Conservation (phyloP, 148 eudicot species). For the Rhododendron simsii region DNA sequence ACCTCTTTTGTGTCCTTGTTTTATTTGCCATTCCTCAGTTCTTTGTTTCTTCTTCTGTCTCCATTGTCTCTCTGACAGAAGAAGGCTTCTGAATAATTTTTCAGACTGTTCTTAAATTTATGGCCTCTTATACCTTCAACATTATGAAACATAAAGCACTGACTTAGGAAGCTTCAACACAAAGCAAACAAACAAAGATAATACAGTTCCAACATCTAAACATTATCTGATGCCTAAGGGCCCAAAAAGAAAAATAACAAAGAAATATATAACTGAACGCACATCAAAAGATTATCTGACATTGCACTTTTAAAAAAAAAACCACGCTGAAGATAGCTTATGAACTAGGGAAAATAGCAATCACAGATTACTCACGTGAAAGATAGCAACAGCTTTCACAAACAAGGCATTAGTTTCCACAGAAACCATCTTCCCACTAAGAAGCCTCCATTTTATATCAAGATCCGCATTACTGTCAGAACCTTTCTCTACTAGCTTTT, state of each 20-base stretch:
- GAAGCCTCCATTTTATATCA: conserved; percentile 75
- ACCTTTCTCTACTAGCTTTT: conserved; percentile 41
- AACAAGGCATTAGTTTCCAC: conserved; percentile 51
- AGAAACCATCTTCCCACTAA: conserved; percentile 52
- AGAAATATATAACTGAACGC: neutral
- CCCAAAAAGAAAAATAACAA: neutral
- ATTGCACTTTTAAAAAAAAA: neutral
- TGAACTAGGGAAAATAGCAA: neutral
- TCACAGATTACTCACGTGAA: conserved; percentile 50
- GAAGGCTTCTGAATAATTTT: neutral
- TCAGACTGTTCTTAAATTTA: neutral
- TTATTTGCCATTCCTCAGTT: neutral
- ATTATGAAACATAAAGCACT: neutral
- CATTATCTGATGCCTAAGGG: neutral
- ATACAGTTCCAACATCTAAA: neutral
- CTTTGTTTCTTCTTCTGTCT: neutral
- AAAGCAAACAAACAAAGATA: neutral
- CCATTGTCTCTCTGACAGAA: neutral
- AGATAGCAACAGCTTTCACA: conserved; percentile 65
- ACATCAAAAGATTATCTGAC: neutral
- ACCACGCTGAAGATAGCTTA: neutral
- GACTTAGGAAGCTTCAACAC: neutral
- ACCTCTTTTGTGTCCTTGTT: neutral
- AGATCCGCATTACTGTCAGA: conserved; percentile 21
- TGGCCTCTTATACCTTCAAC: neutral